phyloP scores from a whole-genome alignment of 225 moss, liverwort and hornwort genomes.

The Antitrichia curtipendula region DNA sequence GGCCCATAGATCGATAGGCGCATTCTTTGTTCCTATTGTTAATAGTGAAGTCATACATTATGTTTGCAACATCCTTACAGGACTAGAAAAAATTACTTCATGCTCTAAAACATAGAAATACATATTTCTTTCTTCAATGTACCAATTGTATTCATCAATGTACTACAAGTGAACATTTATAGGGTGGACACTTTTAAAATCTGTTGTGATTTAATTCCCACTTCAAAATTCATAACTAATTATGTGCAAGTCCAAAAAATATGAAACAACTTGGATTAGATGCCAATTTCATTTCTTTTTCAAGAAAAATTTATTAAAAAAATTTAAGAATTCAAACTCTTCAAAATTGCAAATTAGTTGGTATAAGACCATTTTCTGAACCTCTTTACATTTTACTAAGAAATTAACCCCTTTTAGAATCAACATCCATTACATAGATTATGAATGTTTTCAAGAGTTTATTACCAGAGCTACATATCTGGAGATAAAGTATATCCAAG shows the following conservation, averaged over 20 bases:
- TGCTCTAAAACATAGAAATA: accelerated
- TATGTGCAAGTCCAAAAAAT: accelerated
- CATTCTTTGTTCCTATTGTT: not conserved
- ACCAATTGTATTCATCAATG: accelerated
- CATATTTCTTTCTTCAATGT: not conserved
- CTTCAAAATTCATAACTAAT: not conserved
- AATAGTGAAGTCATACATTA: not conserved
- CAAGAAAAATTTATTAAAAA: accelerated
- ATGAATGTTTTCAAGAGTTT: no score
- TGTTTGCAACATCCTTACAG: accelerated
- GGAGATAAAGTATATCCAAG: no score
- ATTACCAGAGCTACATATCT: no score
- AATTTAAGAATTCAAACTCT: not conserved
- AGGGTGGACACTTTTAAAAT: accelerated
- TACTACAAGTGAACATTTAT: accelerated
- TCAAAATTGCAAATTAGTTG: not conserved
- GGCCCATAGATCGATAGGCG: accelerated
- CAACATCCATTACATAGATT: no score
- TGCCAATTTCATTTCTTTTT: not conserved
- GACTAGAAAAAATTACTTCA: accelerated
- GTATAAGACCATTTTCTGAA: not conserved
- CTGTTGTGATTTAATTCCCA: accelerated
- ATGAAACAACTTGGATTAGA: not conserved
- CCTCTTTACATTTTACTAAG: accelerated
- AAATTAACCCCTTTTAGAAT: no score